phyloP scores from a whole-genome alignment of 2,329 filamentous ascomycete species.

The Penicillium carneum region DNA sequence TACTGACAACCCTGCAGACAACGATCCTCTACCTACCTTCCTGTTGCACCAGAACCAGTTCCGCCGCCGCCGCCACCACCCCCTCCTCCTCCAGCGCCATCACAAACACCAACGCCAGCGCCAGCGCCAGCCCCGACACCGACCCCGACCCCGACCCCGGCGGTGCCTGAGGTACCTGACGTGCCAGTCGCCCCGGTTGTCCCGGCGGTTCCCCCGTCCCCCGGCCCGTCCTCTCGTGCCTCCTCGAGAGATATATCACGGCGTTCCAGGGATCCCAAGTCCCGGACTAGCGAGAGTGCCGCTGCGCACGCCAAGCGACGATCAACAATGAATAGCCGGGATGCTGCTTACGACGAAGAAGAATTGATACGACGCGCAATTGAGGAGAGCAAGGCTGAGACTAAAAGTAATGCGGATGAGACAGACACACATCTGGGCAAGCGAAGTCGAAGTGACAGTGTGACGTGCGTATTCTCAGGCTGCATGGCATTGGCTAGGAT shows the following conservation, averaged over 20 bases:
- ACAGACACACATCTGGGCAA: slow-evolving; percentile 72
- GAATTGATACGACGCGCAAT: slow-evolving; percentile 87
- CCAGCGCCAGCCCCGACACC: not conserved
- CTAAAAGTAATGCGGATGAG: slow-evolving; percentile 62
- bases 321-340: slow-evolving; percentile 96
- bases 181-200: not conserved
- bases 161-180: not conserved
- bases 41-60: slow-evolving; percentile 55
- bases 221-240: slow-evolving; percentile 53
- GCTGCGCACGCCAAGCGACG: slow-evolving; percentile 76
- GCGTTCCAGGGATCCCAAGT: slow-evolving; percentile 52
- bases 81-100: not conserved
- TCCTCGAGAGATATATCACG: slow-evolving; percentile 52
- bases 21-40: slow-evolving; percentile 69
- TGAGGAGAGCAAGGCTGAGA: slow-evolving; percentile 91
- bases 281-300: slow-evolving; percentile 59
- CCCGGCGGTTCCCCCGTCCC: slow-evolving; percentile 29
- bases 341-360: slow-evolving; percentile 94
- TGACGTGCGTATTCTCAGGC: slow-evolving; percentile 73
- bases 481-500: slow-evolving; percentile 30
- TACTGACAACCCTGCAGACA: slow-evolving; percentile 58
- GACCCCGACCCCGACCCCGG: not conserved
- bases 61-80: not conserved
- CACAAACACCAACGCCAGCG: too few relatives aligned
- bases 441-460: slow-evolving; percentile 85